phyloP scores from a whole-genome alignment of 75 land plant species.

The Selaginella tamariscina region DNA sequence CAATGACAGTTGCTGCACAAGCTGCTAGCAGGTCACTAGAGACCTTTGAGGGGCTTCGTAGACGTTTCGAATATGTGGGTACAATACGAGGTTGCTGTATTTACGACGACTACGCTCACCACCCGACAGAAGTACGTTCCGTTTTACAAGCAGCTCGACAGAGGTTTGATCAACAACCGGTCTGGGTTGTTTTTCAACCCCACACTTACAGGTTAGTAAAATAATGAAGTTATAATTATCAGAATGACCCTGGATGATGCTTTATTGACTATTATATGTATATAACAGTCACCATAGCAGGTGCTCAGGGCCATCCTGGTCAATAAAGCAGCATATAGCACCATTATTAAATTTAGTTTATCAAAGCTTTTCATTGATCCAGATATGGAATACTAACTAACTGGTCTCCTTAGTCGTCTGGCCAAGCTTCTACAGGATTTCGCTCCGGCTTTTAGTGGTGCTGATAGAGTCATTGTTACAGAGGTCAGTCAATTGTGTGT shows the following conservation, averaged over 20 bases:
- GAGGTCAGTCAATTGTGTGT: no score
- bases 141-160: slow-evolving; percentile 47
- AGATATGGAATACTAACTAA: no score
- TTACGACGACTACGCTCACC: slow-evolving; percentile 66
- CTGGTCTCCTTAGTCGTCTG: slow-evolving; percentile 33
- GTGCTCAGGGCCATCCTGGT: no score
- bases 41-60: slow-evolving; percentile 33
- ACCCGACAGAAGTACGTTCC: slow-evolving; percentile 54
- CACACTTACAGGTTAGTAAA: slow-evolving; percentile 53
- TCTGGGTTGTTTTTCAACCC: slow-evolving; percentile 62
- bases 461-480: slow-evolving; percentile 51
- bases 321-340: no score
- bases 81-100: slow-evolving; percentile 27
- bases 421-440: slow-evolving; percentile 38
- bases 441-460: slow-evolving; percentile 36
- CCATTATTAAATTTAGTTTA: no score
- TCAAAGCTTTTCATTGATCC: no score
- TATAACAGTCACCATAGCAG: no score
- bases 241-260: no score
- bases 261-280: no score
- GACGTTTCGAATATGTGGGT: slow-evolving; percentile 54
- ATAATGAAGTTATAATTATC: no score
- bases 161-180: slow-evolving; percentile 26
- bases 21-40: slow-evolving; percentile 30
- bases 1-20: slow-evolving; percentile 21